These are phyloP conservation scores for Calonectria henricotiae DNA, from an alignment of 2,329 filamentous ascomycete species.

Conservation along the genomic window DNA sequence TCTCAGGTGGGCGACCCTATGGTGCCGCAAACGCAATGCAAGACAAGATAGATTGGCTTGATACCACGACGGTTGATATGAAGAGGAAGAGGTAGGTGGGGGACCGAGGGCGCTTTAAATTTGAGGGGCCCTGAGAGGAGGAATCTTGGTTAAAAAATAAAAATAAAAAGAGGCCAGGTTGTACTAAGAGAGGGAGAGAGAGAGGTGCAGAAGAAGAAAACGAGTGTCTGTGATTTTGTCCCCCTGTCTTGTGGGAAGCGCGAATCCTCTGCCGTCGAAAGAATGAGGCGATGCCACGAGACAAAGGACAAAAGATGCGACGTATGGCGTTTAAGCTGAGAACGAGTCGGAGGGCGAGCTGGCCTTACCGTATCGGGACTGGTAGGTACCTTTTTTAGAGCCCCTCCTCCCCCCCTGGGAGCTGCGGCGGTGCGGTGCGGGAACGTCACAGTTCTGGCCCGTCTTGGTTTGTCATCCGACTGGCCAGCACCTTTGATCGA, in stretches of 20 bases:
- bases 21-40: constrained; percentile 25
- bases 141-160: no score
- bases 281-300: constrained; percentile 30
- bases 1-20: constrained; percentile 37
- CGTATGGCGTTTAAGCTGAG: constrained; percentile 31
- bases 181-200: not conserved
- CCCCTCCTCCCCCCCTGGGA: not conserved
- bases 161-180: not conserved
- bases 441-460: constrained; percentile 19
- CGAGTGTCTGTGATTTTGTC: constrained; percentile 7
- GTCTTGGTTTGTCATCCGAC: constrained; percentile 29
- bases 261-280: not conserved
- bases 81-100: not conserved
- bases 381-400: constrained; percentile 26
- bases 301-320: constrained; percentile 31
- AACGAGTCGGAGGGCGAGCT: constrained; percentile 27
- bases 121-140: not conserved
- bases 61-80: constrained; percentile 6
- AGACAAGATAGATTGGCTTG: constrained; percentile 6
- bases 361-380: constrained; percentile 35
- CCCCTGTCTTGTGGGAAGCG: not conserved
- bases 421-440: not conserved
- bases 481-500: not conserved
- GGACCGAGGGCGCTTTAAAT: not conserved
- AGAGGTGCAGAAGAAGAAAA: not conserved